Evolutionary conservation across 139 green algal genomes (phyloP).

Genomic region (Chlorella sp.): DNA sequence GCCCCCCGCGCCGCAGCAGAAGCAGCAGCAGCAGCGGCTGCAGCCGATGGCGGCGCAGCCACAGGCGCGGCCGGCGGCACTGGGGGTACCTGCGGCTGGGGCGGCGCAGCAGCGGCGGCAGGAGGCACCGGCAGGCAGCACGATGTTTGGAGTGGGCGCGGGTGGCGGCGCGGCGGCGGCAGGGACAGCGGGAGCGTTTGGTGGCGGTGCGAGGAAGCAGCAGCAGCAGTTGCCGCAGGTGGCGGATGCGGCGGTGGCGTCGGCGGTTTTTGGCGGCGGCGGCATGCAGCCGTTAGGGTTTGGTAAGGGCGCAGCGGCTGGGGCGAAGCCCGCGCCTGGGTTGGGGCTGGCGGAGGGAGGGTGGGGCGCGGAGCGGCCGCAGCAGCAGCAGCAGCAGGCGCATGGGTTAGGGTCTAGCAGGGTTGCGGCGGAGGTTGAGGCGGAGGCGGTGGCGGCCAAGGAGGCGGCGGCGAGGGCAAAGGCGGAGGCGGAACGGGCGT

Average conservation of each 20-base stretch:
- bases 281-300: background rate
- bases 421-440: background rate
- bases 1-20: background rate
- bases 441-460: background rate
- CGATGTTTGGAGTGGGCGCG: too few species aligned
- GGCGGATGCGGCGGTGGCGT: background rate
- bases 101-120: too few species aligned
- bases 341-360: background rate
- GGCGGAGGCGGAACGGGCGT: background rate
- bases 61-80: too few species aligned
- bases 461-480: background rate
- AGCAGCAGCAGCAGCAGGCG: background rate
- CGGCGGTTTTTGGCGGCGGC: too few species aligned
- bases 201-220: background rate
- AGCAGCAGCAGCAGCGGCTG: background rate
- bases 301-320: background rate
- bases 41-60: background rate
- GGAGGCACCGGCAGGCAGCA: too few species aligned
- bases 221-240: background rate
- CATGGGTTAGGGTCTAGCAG: too few species aligned
- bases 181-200: background rate
- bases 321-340: too few species aligned
- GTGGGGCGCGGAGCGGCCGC: too few species aligned
- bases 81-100: too few species aligned
- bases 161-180: too few species aligned